Conservation (phyloP, 805 yeast species). For the Scheffersomyces amazonensis region DNA sequence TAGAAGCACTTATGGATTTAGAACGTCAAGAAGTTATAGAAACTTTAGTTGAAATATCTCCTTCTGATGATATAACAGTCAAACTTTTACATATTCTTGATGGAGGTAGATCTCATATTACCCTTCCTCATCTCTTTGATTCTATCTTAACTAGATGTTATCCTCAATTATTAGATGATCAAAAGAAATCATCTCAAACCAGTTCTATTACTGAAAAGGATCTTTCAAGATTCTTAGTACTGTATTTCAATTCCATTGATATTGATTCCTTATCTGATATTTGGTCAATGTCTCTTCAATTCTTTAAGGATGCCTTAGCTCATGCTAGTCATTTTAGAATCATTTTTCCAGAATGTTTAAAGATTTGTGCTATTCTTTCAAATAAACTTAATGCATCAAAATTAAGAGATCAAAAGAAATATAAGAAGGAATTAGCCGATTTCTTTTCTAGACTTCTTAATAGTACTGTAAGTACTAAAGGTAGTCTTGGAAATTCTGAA, state of each 20-base stretch:
- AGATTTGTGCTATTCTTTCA: conserved; percentile 50
- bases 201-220: conserved; percentile 44
- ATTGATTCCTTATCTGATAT: conserved; percentile 78
- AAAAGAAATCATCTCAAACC: conserved; percentile 45
- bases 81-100: conserved; percentile 76
- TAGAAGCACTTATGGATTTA: conserved; percentile 60
- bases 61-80: conserved; percentile 21
- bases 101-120: conserved; percentile 74
- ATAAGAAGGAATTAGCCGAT: conserved; percentile 55
- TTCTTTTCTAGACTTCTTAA: conserved; percentile 28
- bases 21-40: conserved; percentile 78
- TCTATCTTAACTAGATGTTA: conserved; percentile 48
- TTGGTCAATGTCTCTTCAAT: conserved; percentile 56
- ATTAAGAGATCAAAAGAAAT: conserved; percentile 59
- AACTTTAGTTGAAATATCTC: conserved; percentile 46
- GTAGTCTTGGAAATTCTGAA: conserved; percentile 3
- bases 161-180: conserved; percentile 27
- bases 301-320: conserved; percentile 56
- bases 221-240: conserved; percentile 52
- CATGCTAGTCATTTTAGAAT: conserved; percentile 46
- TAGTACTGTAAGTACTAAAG: conserved; percentile 10
- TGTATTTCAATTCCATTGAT: conserved; percentile 65
- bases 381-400: conserved; percentile 56
- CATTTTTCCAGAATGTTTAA: conserved; percentile 52
- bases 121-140: conserved; percentile 65